Base-by-base conservation (phyloP, 306 rosid species). In the Arachis stenosperma region DNA sequence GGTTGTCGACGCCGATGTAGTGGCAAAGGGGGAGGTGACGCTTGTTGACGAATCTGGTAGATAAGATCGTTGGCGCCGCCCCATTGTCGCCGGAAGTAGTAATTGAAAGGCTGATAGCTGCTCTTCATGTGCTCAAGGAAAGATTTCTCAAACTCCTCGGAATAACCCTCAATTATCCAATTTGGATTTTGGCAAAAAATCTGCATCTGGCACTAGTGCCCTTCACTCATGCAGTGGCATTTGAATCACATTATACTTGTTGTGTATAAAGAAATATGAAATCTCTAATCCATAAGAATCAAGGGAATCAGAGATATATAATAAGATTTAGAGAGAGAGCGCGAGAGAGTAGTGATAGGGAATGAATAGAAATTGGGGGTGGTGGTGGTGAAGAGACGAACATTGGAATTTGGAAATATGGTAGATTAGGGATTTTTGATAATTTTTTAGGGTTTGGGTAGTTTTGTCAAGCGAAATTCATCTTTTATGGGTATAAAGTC, bases 151-250 rank as follows among this genome's bases (percentile, higher is more conserved):
- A 93, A 93, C 84, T 93, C 98, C 56, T 89, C 93, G 0, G 97
- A 67, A 79, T 86, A 93, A 9, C 98, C 98, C 27, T 89, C 91
- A 54, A 93, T 70, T 57, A 93, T 82, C 9, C 97, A 88, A 59
- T 74, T 10, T 0, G 93, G 87, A 66, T 93, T 93, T 50, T 93
- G 89, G 22, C 98, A 97, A 61, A 90, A 90, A 67, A 90, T 69
- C 75, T 84, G 87, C 98, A 93, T 93, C 80, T 93, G 97, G 29
- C 98, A 96, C 84, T 93, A 96, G 82, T 93, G 98, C 57, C 92
- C 78, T 77, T 93, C 97, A 79, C 97, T 87, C 97, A 93, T 88
- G 53, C 95, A 93, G 74, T 93, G 98, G 69, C 97, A 93, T 79
- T 93, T 93, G 69, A 90, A 93, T 52, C 15, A n/a, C 3, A 52